Evolutionary conservation across 2,329 filamentous ascomycete species (phyloP).

Genomic region (Venturia pyrina): DNA sequence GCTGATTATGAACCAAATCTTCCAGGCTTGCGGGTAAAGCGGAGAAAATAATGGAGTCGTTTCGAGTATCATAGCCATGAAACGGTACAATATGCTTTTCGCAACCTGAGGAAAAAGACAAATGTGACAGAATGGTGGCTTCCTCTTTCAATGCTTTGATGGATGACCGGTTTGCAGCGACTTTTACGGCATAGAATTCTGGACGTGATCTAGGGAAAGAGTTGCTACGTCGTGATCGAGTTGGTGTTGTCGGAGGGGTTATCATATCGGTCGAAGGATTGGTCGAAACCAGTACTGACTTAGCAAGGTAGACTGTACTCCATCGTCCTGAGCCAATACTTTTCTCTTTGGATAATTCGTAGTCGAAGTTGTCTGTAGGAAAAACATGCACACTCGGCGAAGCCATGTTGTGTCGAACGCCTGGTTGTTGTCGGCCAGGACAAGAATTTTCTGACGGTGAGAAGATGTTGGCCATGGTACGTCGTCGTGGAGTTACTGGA

Average conservation of each 20-base stretch:
- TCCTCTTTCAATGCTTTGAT: background rate
- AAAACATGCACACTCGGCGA: background rate
- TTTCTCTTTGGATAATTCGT: background rate
- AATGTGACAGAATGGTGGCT: background rate
- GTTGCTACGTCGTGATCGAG: background rate
- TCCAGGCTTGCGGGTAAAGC: slow-evolving; percentile 26
- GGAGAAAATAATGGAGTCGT: slow-evolving; percentile 22
- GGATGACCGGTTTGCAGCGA: background rate
- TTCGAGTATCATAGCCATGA: slow-evolving; percentile 15
- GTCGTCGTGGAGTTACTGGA: background rate
- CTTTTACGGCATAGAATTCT: slow-evolving; percentile 5
- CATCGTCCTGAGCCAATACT: slow-evolving; percentile 5
- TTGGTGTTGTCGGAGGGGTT: slow-evolving; percentile 10
- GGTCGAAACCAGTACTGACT: background rate
- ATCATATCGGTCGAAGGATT: background rate
- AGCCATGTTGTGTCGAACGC: background rate
- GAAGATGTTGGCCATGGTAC: background rate
- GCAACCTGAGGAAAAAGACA: background rate
- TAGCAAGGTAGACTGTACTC: slow-evolving; percentile 6
- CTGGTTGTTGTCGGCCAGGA: background rate
- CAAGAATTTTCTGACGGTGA: too few species aligned
- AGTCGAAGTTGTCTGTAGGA: background rate
- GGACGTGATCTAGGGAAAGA: background rate
- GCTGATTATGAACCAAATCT: slow-evolving; percentile 20
- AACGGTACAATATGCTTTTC: slow-evolving; percentile 3